phyloP scores from a whole-genome alignment of 805 yeast species.

The Blastobotrys terrestris region DNA sequence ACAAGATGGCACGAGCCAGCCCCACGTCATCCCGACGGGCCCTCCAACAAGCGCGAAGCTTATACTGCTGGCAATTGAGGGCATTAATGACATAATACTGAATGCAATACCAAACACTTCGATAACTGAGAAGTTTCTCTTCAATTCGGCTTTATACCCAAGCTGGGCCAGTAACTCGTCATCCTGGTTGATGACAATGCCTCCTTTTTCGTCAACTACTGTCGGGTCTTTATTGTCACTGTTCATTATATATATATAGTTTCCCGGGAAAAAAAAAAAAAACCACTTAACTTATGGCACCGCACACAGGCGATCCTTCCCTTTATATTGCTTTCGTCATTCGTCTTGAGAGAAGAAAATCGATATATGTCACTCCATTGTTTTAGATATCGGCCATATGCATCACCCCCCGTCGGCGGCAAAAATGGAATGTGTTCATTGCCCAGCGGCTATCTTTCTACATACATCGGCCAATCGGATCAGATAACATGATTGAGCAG shows the following conservation, averaged over 20 bases:
- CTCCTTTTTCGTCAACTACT: background rate
- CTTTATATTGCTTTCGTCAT: no score
- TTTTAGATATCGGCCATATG: no score
- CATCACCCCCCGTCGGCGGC: background rate
- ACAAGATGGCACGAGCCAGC: conserved; percentile 58
- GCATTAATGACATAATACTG: conserved; percentile 63
- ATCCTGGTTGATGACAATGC: conserved; percentile 9
- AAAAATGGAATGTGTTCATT: background rate
- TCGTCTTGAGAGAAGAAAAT: no score
- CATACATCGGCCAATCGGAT: no score
- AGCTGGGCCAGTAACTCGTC: conserved; percentile 39
- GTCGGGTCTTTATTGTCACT: background rate
- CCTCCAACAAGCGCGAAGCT: conserved; percentile 54
- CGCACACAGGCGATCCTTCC: no score
- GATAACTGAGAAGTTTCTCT: conserved; percentile 52
- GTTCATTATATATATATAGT: background rate
- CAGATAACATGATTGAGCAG: no score
- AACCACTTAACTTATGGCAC: no score
- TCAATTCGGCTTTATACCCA: conserved; percentile 66
- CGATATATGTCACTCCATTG: background rate
- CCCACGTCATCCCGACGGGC: conserved; percentile 63
- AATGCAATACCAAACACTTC: conserved; percentile 70
- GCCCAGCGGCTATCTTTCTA: background rate
- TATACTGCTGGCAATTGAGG: conserved; percentile 51
- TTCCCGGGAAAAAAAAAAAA: no score